A percentile compares a stretch with the other conserved stretches of the same genome.
phyloP scores from a whole-genome alignment of 306 rosid species.

The Citrullus colocynthis region DNA sequence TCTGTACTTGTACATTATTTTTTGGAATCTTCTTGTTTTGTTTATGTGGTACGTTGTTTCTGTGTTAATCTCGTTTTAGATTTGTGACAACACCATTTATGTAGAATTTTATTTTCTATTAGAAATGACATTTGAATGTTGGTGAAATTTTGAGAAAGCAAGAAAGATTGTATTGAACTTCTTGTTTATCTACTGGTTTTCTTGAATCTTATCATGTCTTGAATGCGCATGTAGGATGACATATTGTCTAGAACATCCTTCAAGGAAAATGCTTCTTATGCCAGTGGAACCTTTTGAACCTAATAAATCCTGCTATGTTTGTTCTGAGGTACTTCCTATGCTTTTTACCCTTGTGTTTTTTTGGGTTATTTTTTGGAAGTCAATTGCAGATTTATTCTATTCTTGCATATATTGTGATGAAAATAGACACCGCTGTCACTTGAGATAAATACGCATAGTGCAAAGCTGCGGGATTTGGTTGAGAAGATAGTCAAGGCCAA shows the following conservation, averaged over 20 bases:
- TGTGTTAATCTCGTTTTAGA: background rate
- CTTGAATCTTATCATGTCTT: conserved; percentile 5
- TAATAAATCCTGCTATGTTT: conserved; percentile 86
- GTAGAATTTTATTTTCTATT: background rate
- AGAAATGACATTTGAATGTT: background rate
- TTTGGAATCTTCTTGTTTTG: background rate
- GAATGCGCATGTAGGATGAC: conserved; percentile 52
- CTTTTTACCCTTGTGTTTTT: background rate
- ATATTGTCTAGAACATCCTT: conserved; percentile 85
- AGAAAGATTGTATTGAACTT: background rate
- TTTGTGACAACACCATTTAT: background rate
- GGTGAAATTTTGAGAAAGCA: background rate
- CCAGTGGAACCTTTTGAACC: conserved; percentile 97
- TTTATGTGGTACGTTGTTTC: background rate
- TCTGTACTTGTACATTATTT: background rate
- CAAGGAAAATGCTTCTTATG: conserved; percentile 81
- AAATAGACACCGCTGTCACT: conserved; percentile 72
- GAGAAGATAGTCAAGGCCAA: conserved; percentile 77
- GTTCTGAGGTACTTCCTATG: conserved; percentile 61
- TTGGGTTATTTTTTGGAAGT: background rate
- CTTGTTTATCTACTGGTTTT: background rate
- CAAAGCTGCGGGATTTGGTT: conserved; percentile 76
- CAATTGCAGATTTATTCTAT: background rate
- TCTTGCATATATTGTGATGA: conserved; percentile 8
- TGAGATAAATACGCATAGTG: conserved; percentile 63